phyloP scores from a whole-genome alignment of 169 alveolate species.

The Eimeria maxima region DNA sequence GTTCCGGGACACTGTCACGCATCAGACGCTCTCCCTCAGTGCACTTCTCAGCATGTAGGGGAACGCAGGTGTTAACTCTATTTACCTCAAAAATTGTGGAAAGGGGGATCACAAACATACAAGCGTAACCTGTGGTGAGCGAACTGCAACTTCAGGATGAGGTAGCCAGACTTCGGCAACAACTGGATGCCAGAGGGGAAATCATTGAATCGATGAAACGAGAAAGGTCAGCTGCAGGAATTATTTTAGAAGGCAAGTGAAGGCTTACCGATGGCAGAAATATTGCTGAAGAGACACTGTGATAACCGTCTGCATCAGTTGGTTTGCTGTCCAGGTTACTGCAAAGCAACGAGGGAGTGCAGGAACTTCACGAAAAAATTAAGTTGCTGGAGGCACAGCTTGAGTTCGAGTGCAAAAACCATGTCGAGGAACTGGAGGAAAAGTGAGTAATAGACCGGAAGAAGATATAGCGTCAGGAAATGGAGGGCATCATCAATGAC shows the following conservation, averaged over 20 bases:
- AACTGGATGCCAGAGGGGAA: slow-evolving; percentile 40
- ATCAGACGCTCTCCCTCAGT: neutral
- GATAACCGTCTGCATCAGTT: neutral
- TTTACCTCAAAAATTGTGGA: neutral
- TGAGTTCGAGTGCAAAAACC: slow-evolving; percentile 46
- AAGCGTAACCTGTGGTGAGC: neutral
- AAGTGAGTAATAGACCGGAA: neutral
- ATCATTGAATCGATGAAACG: slow-evolving; percentile 63
- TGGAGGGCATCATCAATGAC: neutral
- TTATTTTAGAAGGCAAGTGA: neutral
- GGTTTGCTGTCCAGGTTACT: neutral
- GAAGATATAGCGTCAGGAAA: neutral
- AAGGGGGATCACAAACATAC: neutral
- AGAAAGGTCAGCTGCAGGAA: slow-evolving; percentile 26
- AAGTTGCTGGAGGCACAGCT: slow-evolving; percentile 64
- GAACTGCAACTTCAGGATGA: slow-evolving; percentile 9
- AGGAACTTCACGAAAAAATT: slow-evolving; percentile 9
- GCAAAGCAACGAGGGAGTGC: slow-evolving; percentile 23
- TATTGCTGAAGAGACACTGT: neutral
- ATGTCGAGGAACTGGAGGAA: slow-evolving; percentile 41
- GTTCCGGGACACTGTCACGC: neutral
- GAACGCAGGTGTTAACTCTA: neutral
- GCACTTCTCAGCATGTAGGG: neutral
- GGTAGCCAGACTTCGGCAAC: slow-evolving; percentile 29
- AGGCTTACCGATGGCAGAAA: neutral